These are phyloP conservation scores for Naganishia friedmannii DNA, from an alignment of 768 basidiomycete genomes.

Conservation along the genomic window DNA sequence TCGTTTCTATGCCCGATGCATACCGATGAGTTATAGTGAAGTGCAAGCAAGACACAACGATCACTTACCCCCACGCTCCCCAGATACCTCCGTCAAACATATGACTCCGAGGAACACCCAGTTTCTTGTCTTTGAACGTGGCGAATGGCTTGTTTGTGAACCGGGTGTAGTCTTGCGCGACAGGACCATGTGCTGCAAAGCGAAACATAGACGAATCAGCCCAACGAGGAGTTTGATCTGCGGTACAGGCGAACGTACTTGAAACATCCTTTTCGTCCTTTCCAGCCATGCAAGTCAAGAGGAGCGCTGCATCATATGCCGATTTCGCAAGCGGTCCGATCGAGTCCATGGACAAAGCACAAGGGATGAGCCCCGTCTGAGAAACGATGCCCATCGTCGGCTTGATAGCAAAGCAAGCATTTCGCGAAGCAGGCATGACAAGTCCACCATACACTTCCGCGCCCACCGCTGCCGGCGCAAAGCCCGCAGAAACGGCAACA, in stretches of 20 bases:
- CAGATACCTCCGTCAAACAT: constrained; percentile 5
- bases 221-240: too few species aligned
- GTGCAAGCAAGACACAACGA: not conserved
- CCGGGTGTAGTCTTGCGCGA: constrained; percentile 2
- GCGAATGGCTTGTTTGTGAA: constrained; percentile 4
- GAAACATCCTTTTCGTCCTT: not conserved
- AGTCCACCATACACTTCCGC: constrained; percentile 10
- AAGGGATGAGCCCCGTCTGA: not conserved
- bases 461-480: constrained; percentile 15
- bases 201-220: too few species aligned
- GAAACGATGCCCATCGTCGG: constrained; percentile 24
- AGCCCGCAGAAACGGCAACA: constrained; percentile 3
- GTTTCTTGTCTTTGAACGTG: constrained; percentile 11
- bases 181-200: too few species aligned
- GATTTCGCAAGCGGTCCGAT: constrained; percentile 18
- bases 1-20: not conserved
- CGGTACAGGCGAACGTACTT: not conserved
- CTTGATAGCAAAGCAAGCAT: constrained; percentile 23
- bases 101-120: not conserved
- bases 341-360: not conserved
- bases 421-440: constrained; percentile 21
- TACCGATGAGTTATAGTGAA: not conserved
- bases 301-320: constrained; percentile 14
- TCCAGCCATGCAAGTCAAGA: not conserved
- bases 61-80: not conserved